These are phyloP conservation scores for Musa acuminata DNA, from an alignment of 176 grass and related monocot genomes.

Conservation along the genomic window DNA sequence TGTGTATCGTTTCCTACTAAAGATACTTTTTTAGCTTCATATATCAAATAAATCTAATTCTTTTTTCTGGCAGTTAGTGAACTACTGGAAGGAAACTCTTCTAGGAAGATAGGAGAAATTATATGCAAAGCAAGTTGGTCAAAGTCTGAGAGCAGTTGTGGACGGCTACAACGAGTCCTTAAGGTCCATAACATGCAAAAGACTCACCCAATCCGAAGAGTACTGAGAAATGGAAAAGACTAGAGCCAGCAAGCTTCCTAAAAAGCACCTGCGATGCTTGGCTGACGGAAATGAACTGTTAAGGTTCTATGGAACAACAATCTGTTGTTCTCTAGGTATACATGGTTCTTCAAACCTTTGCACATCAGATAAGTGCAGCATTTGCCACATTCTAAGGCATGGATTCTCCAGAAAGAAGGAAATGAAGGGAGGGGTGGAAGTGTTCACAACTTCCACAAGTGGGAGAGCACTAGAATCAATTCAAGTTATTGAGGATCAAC, in stretches of 20 bases:
- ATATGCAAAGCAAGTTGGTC: constrained; percentile 59
- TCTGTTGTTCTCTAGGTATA: constrained; percentile 48
- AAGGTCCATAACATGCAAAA: constrained; percentile 61
- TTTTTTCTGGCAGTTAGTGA: constrained; percentile 41
- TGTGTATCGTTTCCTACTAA: not conserved
- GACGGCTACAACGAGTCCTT: constrained; percentile 38
- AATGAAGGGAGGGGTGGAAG: constrained; percentile 33
- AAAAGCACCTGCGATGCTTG: constrained; percentile 69
- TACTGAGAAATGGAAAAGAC: constrained; percentile 52
- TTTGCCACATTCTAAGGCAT: constrained; percentile 59
- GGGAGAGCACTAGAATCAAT: constrained; percentile 45
- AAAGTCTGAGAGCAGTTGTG: constrained; percentile 31
- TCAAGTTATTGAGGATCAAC: not conserved
- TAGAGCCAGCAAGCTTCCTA: constrained; percentile 37
- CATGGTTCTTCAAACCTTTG: constrained; percentile 42
- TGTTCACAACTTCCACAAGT: constrained; percentile 64
- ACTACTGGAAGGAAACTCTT: constrained; percentile 47
- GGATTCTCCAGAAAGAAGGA: constrained; percentile 53
- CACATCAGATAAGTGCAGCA: constrained; percentile 35
- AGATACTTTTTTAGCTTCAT: not conserved
- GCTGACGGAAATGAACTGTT: constrained; percentile 86
- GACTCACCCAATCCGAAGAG: constrained; percentile 47
- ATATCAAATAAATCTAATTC: not conserved
- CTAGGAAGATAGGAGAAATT: constrained; percentile 63
- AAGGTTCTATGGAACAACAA: constrained; percentile 55